Percentiles rank a stretch among this genome's conserved stretches.
phyloP scores from a whole-genome alignment of 192 early-diverging fungal genomes.

The Linderina pennispora region DNA sequence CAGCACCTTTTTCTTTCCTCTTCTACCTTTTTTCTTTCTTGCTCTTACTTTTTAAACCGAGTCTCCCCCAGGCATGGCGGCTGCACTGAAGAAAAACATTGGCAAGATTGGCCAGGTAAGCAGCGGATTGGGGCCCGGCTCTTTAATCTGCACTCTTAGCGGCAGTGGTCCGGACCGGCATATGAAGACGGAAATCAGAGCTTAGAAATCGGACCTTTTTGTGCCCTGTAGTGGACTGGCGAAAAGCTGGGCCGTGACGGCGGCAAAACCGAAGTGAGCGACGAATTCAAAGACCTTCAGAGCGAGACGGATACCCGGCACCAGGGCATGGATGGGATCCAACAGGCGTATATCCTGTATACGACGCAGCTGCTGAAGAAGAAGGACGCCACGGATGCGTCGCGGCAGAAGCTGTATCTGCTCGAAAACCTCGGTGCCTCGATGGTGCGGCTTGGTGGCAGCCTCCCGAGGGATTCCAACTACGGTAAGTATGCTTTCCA shows the following conservation, averaged over 20 bases:
- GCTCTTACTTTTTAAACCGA: slow-evolving; percentile 2
- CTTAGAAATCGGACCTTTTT: too few species aligned
- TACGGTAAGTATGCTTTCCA: slow-evolving; percentile 31
- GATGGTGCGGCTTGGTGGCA: slow-evolving; percentile 58
- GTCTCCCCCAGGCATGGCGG: slow-evolving; percentile 27
- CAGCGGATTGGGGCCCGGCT: too few species aligned
- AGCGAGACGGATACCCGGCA: slow-evolving; percentile 62
- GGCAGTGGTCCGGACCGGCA: too few species aligned
- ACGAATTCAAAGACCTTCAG: slow-evolving; percentile 78
- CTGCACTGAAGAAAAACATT: slow-evolving; percentile 55
- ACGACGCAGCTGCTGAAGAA: slow-evolving; percentile 54
- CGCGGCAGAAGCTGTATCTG: slow-evolving; percentile 55
- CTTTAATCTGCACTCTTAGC: too few species aligned
- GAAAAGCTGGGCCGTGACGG: slow-evolving; percentile 65
- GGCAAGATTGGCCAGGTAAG: slow-evolving; percentile 63
- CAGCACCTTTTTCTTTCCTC: slow-evolving; percentile 3
- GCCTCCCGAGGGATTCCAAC: slow-evolving; percentile 44
- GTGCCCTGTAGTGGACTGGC: slow-evolving; percentile 57
- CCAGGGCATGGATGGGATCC: slow-evolving; percentile 58
- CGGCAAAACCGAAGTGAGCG: slow-evolving; percentile 62
- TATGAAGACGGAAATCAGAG: too few species aligned
- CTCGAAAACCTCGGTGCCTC: slow-evolving; percentile 58
- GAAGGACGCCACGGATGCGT: slow-evolving; percentile 58
- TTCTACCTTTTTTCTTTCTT: slow-evolving; percentile 11
- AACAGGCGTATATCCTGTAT: slow-evolving; percentile 49